Evolutionary conservation across 2,329 filamentous ascomycete species (phyloP).

Genomic region (Botryosphaeria agaves): DNA sequence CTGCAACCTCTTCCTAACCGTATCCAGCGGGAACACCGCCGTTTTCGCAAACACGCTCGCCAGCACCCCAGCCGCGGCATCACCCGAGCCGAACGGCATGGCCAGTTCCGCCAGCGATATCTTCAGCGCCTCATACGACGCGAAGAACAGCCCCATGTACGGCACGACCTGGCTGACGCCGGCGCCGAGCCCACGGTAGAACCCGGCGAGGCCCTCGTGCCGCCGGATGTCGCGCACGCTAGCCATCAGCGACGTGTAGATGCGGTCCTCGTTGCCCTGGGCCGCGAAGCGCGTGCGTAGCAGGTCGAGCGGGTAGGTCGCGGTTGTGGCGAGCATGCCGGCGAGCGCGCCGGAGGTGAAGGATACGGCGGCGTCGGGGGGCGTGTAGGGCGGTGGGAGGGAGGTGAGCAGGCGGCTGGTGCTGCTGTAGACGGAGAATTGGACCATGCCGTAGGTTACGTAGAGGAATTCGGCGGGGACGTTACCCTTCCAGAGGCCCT

Average conservation of each 20-base stretch:
- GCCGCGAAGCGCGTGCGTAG: constrained; percentile 93
- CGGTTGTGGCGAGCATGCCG: constrained; percentile 63
- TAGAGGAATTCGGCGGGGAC: constrained; percentile 91
- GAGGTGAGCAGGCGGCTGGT: constrained; percentile 49
- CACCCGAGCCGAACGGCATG: constrained; percentile 57
- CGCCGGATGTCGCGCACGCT: constrained; percentile 56
- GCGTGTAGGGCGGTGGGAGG: constrained; percentile 22
- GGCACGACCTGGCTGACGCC: constrained; percentile 78
- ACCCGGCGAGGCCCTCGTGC: constrained; percentile 61
- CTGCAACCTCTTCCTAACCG: constrained; percentile 83
- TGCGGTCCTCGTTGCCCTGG: constrained; percentile 59
- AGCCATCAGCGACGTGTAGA: constrained; percentile 56
- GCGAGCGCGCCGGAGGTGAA: constrained; percentile 74
- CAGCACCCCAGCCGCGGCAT: constrained; percentile 65
- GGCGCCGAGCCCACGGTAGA: constrained; percentile 74
- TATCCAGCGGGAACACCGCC: constrained; percentile 78
- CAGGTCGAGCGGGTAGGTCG: constrained; percentile 85
- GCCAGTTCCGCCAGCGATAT: constrained; percentile 36
- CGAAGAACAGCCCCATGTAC: constrained; percentile 95
- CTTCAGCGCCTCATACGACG: constrained; percentile 62
- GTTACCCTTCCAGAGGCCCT: constrained; percentile 91
- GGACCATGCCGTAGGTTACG: constrained; percentile 71
- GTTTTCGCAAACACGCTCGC: constrained; percentile 77
- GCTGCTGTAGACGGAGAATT: constrained; percentile 79
- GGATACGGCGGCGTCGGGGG: constrained; percentile 54